Conservation (phyloP, 768 basidiomycete genomes). For the Boletus subparvulus region DNA sequence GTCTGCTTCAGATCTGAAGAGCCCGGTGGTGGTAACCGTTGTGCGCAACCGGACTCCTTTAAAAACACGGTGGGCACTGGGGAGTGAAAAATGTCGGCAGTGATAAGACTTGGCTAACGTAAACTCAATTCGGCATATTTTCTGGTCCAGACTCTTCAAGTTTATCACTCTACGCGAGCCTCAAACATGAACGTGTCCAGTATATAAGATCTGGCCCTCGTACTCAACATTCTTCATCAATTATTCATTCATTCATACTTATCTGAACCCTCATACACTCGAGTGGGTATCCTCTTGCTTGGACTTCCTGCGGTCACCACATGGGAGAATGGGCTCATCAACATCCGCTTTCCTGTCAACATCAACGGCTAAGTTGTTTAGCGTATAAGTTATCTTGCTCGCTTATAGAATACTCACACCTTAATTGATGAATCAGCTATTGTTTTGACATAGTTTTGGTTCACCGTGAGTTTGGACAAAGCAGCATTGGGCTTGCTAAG, state of each 20-base stretch:
- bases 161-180: neutral
- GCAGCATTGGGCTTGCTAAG: neutral
- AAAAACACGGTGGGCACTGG: too few species aligned
- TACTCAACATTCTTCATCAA: too few species aligned
- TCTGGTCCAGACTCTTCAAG: neutral
- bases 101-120: neutral
- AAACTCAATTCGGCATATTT: neutral
- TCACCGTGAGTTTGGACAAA: too few species aligned
- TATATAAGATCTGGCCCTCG: neutral
- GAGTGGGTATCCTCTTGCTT: too few species aligned
- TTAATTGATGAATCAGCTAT: too few species aligned
- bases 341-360: constrained; percentile 4
- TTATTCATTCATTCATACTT: too few species aligned
- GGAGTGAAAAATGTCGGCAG: neutral
- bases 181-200: neutral
- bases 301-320: neutral
- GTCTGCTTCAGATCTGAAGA: too few species aligned
- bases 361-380: neutral
- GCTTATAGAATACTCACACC: neutral
- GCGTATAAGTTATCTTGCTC: neutral
- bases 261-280: too few species aligned
- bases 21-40: neutral
- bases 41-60: neutral
- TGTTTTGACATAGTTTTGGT: too few species aligned
- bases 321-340: neutral